These are phyloP conservation scores for Geotrichum klebahnii DNA, from an alignment of 1,139 yeast genomes.

Conservation along the genomic window DNA sequence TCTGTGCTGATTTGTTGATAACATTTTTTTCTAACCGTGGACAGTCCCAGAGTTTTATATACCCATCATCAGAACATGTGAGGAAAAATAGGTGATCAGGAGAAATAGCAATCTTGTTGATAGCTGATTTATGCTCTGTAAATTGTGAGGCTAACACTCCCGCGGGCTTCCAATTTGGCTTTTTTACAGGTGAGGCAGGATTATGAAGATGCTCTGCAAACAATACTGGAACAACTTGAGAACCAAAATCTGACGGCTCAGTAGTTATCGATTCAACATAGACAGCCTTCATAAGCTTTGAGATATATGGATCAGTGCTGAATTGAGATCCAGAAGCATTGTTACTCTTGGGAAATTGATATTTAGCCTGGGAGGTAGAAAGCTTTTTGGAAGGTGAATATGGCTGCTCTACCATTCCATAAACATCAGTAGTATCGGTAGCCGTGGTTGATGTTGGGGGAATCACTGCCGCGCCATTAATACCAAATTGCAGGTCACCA, in stretches of 20 bases:
- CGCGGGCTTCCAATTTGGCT: slow-evolving; percentile 30
- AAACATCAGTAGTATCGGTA: slow-evolving; percentile 30
- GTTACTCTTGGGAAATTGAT: background rate
- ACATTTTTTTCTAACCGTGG: slow-evolving; percentile 61
- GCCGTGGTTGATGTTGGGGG: slow-evolving; percentile 26
- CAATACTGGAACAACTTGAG: slow-evolving; percentile 28
- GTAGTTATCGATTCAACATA: slow-evolving; percentile 54
- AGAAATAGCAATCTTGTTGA: slow-evolving; percentile 53
- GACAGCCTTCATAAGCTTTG: slow-evolving; percentile 52
- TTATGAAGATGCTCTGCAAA: slow-evolving; percentile 19
- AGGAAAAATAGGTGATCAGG: slow-evolving; percentile 66
- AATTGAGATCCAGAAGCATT: background rate
- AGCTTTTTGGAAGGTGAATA: slow-evolving; percentile 1
- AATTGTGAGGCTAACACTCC: slow-evolving; percentile 60
- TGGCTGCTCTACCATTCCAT: slow-evolving; percentile 31
- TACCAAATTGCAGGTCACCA: slow-evolving; percentile 13
- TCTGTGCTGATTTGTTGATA: slow-evolving; percentile 52
- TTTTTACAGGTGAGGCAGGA: slow-evolving; percentile 20
- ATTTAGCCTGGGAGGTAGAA: background rate
- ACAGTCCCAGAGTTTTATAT: slow-evolving; percentile 74
- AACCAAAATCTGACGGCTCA: slow-evolving; percentile 70
- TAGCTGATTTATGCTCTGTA: slow-evolving; percentile 50
- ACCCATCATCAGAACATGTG: slow-evolving; percentile 74
- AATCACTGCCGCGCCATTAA: slow-evolving; percentile 19
- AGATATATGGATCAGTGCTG: slow-evolving; percentile 63